These are phyloP conservation scores for Kodamaea neixiangensis DNA, from an alignment of 805 yeast genomes.

Conservation along the genomic window DNA sequence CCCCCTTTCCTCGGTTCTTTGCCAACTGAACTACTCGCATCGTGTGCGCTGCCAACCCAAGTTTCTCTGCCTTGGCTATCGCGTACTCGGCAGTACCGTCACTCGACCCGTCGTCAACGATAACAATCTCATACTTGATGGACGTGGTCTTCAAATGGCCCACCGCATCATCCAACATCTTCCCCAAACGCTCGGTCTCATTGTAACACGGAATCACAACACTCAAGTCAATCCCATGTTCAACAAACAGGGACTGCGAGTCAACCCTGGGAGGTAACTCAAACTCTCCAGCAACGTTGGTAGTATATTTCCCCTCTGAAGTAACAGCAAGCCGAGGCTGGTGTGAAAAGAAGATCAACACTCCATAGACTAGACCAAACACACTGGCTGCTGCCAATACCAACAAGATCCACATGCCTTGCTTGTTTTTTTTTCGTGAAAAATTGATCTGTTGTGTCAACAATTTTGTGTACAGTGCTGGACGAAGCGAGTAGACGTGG, in stretches of 20 bases:
- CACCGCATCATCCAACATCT: conserved; percentile 72
- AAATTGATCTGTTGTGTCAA: not conserved
- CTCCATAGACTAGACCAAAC: conserved; percentile 32
- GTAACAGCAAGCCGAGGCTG: conserved; percentile 56
- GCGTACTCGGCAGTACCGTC: conserved; percentile 82
- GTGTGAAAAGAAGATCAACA: conserved; percentile 57
- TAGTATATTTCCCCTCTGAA: conserved; percentile 55
- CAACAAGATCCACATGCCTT: not conserved
- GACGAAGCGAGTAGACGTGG: not conserved
- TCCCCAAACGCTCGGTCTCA: conserved; percentile 70
- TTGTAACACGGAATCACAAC: conserved; percentile 94
- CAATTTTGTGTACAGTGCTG: not conserved
- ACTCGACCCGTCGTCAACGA: conserved; percentile 89
- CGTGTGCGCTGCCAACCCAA: conserved; percentile 53
- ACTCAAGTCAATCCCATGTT: conserved; percentile 55
- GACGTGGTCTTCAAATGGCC: conserved; percentile 46
- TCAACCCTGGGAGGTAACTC: conserved; percentile 36
- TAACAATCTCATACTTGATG: conserved; percentile 65
- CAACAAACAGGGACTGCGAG: conserved; percentile 16
- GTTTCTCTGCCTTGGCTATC: conserved; percentile 54
- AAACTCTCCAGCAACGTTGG: conserved; percentile 43
- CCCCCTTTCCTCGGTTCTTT: conserved; percentile 84
- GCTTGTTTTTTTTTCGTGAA: conserved; percentile 6
- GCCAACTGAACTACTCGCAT: conserved; percentile 70
- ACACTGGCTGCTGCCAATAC: conserved; percentile 14